Base-by-base conservation (phyloP, 371 early-diverging fungal genomes). In the Rhizopus delemar region DNA sequence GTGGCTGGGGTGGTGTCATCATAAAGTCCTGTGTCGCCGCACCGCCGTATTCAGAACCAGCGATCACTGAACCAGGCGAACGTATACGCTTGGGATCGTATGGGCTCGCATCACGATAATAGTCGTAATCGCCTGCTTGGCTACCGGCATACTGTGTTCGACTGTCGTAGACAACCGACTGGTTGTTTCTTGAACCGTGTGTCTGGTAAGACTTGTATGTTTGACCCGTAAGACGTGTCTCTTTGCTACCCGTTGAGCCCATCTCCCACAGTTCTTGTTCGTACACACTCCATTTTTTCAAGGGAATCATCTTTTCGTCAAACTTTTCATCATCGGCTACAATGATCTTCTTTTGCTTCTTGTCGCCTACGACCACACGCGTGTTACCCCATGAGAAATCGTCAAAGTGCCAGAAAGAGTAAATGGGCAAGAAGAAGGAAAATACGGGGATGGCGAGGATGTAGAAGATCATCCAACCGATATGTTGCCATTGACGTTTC, bases 401-500 rank as follows among this genome's bases (percentile, higher is more conserved):
- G 61, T 94, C 93, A 75, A 94, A 92, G 76, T 93, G 91, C 93
- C 92, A 93, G 89, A 93, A 92, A 4, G 90, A 77, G 61, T 90
- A 90, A 33, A 90, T 67, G 22, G 90, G 93, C 51, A 92, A 77
- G 58, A 90, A 82, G 75, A 92, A 92, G 12, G 90, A 85, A 56
- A 92, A 93, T 34, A 94, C 74, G 1, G 94, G 94, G 41, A 92
- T 88, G 12, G 94, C 92, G 16, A 93, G 56, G 43, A 94, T 81
- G 63, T 94, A 93, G 35, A 98, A 90, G 50, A 96, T 86, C 94
- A 98, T 93, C 97, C 97, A 98, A 29, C 95, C 95, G 70, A 98
- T 90, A 66, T 97, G 95, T 67, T 93, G 91, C 91, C 91, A 95
- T 75, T 93, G 89, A 38, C 92, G 85, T 66, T 92, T 90, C 35